Evolutionary conservation across 2,329 filamentous ascomycete species (phyloP), one percentile per base, ranked within the genome.

Genomic region (Dactylellina cionopaga): DNA sequence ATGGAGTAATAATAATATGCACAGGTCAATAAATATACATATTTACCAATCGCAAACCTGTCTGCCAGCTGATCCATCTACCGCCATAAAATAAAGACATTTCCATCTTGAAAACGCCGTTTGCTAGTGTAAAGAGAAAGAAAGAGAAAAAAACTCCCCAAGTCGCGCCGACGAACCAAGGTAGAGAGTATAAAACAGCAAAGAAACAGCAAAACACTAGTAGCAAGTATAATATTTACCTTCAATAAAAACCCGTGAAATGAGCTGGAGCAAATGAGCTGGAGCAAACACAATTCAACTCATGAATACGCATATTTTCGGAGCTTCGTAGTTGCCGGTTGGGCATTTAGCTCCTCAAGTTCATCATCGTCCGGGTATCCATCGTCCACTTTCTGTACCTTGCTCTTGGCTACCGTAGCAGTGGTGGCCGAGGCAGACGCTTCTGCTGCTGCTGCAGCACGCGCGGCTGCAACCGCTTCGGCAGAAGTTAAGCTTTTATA

Each of bases 401-500:
- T 56, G 35, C 35, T 46, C 15, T 29, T 27, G 11, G 39, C 31
- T 55, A 24, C 52, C 13, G 52, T 35, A 33, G 9, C 27, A 27
- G 27, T 10, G n/a, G 13, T 35, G 1, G 37, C 54, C 3, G 54
- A 24, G 22, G 24, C 24, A 24, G 54, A 46, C n/a, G 33, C n/a
- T 9, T 60, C 54, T 79, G 79, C 49, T 7, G 49, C 29, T n/a
- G 43, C 22, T 9, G 11, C 13, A 7, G 47, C 6, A 11, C 11
- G 1, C 13, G 80, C 72, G 46, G 69, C 29, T 1, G 56, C 70
- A 17, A 70, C 82, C 37, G 87, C 82, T 55, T 91, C 90, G 2
- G 90, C 91, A 71, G 88, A 89, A 76, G 90, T 90, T 33, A 99
- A 82, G 77, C 91, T 90, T 74, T 87, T 85, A 80, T 99, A 99